Evolutionary conservation across 108 stramenopile genomes (phyloP).

Genomic region (Nitzschia putrida): DNA sequence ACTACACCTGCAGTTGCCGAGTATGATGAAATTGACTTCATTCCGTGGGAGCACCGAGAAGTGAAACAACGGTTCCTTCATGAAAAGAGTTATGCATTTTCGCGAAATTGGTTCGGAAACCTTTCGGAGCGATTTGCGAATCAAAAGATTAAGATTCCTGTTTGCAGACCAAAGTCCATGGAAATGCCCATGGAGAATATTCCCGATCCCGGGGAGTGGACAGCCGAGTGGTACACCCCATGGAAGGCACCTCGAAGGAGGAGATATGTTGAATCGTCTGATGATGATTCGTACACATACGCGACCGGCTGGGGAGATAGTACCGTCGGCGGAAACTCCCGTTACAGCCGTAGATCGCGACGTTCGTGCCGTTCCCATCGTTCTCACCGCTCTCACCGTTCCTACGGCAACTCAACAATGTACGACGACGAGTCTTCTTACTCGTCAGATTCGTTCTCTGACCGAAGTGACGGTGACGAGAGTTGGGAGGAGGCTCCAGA

Average conservation of each 20-base stretch:
- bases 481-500: constrained; percentile 62
- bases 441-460: constrained; percentile 4
- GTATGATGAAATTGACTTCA: constrained; percentile 45
- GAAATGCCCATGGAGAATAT: constrained; percentile 65
- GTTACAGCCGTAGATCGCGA: neutral
- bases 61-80: constrained; percentile 77
- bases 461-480: constrained; percentile 29
- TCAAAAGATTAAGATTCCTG: constrained; percentile 55
- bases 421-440: constrained; percentile 8
- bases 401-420: neutral
- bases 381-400: too few species aligned
- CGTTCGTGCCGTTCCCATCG: too few species aligned
- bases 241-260: constrained; percentile 57
- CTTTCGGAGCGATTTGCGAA: constrained; percentile 48
- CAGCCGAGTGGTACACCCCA: constrained; percentile 74
- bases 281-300: constrained; percentile 1
- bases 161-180: constrained; percentile 69
- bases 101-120: constrained; percentile 80
- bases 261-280: neutral
- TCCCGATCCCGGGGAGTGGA: constrained; percentile 71
- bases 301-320: neutral
- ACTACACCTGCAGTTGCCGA: constrained; percentile 41
- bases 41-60: constrained; percentile 77
- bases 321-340: neutral
- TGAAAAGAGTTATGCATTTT: constrained; percentile 67